phyloP scores from a whole-genome alignment of 257 asterid genomes.

The Ajuga chamaepitys region DNA sequence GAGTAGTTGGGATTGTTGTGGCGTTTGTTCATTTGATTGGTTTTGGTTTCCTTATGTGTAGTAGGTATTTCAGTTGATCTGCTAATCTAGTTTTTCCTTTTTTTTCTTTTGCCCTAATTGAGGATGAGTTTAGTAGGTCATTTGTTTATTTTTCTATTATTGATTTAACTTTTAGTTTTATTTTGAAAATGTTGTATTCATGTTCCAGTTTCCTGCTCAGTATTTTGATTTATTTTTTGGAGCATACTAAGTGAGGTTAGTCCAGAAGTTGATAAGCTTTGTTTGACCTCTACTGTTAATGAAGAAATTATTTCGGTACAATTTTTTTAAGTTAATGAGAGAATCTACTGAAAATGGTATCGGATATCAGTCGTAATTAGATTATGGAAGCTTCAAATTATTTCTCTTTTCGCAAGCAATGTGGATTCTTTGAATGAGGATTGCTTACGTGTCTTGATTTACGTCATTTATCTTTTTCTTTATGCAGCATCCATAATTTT shows the following conservation, averaged over 20 bases:
- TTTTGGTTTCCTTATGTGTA: conserved; percentile 7
- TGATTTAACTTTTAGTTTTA: neutral
- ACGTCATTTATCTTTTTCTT: conserved; percentile 17
- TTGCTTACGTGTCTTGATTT: conserved; percentile 17
- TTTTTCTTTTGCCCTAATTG: neutral
- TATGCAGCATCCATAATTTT: conserved; percentile 27
- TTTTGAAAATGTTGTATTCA: neutral
- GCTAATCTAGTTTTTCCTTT: neutral
- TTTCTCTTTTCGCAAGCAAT: conserved; percentile 7
- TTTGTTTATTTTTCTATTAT: neutral
- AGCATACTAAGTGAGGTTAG: neutral
- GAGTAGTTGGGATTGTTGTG: conserved; percentile 4
- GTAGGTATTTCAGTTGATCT: neutral
- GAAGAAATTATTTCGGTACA: neutral
- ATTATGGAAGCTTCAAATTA: conserved; percentile 14
- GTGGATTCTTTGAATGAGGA: conserved; percentile 11
- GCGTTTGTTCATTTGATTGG: conserved; percentile 19
- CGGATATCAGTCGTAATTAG: neutral
- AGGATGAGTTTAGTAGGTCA: neutral
- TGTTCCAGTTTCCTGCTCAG: neutral
- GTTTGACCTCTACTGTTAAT: neutral
- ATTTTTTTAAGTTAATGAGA: neutral
- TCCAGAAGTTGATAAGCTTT: neutral
- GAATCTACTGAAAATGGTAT: conserved; percentile 3
- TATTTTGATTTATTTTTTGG: neutral